Percentiles rank a stretch among this genome's conserved stretches.
These are phyloP conservation scores for Suillus clintonianus DNA, from an alignment of 768 basidiomycete genomes.

Conservation along the genomic window DNA sequence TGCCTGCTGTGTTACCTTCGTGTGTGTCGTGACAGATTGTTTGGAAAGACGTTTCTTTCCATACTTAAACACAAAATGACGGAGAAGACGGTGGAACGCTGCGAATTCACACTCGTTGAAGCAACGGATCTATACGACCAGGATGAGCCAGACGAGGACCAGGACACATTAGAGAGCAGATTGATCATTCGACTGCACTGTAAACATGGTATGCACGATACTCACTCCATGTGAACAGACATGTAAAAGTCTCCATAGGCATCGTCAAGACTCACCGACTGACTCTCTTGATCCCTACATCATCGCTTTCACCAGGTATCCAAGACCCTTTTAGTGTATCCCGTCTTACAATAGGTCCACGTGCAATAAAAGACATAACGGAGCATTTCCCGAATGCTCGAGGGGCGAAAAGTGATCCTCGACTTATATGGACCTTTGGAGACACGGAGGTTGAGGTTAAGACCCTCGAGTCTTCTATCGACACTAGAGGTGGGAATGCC, in stretches of 20 bases:
- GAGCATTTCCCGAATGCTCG: conserved; percentile 77
- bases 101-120: conserved; percentile 72
- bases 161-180: conserved; percentile 69
- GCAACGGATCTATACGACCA: conserved; percentile 33
- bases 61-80: conserved; percentile 73
- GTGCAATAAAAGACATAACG: conserved; percentile 71
- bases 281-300: conserved; percentile 55
- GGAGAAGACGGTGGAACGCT: conserved; percentile 76
- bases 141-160: conserved; percentile 34
- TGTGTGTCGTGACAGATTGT: conserved; percentile 1
- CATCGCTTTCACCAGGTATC: conserved; percentile 66
- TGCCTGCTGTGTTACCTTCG: conserved; percentile 7
- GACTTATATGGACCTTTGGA: conserved; percentile 80
- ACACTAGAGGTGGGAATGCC: conserved; percentile 54
- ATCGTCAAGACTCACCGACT: conserved; percentile 83
- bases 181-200: conserved; percentile 75
- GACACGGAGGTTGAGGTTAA: conserved; percentile 67
- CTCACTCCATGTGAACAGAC: background rate
- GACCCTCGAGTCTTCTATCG: conserved; percentile 66
- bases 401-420: conserved; percentile 69
- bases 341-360: conserved; percentile 69
- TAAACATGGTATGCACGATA: conserved; percentile 65
- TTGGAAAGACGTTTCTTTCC: conserved; percentile 62
- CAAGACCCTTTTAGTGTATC: conserved; percentile 62
- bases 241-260: conserved; percentile 43